These are phyloP conservation scores for Chlamydomonas asymmetrica DNA, from an alignment of 139 green algal species.

Conservation along the genomic window DNA sequence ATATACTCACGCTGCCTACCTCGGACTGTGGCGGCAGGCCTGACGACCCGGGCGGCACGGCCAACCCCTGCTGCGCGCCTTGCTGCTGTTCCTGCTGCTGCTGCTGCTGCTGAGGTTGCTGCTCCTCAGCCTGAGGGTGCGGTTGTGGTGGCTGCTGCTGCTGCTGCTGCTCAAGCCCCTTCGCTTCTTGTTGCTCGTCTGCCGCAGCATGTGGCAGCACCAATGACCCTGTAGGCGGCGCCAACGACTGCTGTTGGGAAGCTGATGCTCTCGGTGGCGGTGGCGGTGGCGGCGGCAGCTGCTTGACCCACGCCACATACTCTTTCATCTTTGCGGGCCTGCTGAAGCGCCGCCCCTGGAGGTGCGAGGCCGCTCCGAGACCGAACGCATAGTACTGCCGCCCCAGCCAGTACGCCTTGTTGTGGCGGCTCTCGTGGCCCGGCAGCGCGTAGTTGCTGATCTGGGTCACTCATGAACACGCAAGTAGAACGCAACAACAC, in stretches of 20 bases:
- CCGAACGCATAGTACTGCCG: slow-evolving; percentile 87
- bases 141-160: not conserved
- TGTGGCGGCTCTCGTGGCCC: slow-evolving; percentile 83
- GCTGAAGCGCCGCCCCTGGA: slow-evolving; percentile 66
- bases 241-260: no score
- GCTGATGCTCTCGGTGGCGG: no score
- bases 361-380: slow-evolving; percentile 80
- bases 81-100: not conserved
- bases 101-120: not conserved
- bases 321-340: slow-evolving; percentile 69
- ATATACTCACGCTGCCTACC: not conserved
- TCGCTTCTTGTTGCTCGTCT: no score
- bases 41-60: not conserved
- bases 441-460: slow-evolving; percentile 87
- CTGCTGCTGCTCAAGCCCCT: no score
- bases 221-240: no score
- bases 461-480: not conserved
- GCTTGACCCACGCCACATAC: slow-evolving; percentile 76
- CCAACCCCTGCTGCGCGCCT: not conserved
- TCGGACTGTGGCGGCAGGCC: not conserved
- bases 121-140: no score
- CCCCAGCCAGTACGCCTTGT: slow-evolving; percentile 87
- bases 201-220: no score
- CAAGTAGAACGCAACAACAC: not conserved
- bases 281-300: slow-evolving; percentile 32